A percentile compares a stretch with the other conserved stretches of the same genome.
phyloP scores from a whole-genome alignment of 2,329 filamentous ascomycete species.

The Cytospora chrysosperma region DNA sequence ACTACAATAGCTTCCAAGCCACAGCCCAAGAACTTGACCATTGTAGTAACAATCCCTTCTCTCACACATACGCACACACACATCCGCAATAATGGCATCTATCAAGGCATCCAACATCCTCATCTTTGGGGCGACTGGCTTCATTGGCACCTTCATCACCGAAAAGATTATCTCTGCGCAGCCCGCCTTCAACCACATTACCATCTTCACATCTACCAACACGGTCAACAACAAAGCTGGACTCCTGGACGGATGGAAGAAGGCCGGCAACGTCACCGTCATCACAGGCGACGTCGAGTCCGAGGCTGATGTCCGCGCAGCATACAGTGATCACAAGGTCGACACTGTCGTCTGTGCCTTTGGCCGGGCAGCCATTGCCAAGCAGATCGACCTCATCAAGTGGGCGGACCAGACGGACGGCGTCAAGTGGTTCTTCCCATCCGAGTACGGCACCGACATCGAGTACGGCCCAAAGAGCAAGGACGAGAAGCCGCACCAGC shows the following conservation, averaged over 20 bases:
- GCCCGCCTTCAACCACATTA: conserved; percentile 35
- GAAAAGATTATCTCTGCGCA: conserved; percentile 37
- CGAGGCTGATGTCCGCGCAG: conserved; percentile 51
- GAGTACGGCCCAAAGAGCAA: conserved; percentile 59
- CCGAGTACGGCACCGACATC: conserved; percentile 66
- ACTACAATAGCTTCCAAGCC: too few species aligned
- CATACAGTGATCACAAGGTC: conserved; percentile 54
- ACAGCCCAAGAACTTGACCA: too few species aligned
- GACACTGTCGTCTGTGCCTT: conserved; percentile 67
- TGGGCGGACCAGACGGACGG: conserved; percentile 53
- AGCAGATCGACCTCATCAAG: conserved; percentile 61
- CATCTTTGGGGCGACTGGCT: conserved; percentile 42
- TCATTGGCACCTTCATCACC: conserved; percentile 43
- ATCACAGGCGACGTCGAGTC: conserved; percentile 55
- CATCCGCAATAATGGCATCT: conserved; percentile 21
- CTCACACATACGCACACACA: too few species aligned
- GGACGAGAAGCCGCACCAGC: conserved; percentile 65
- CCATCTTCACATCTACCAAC: conserved; percentile 45
- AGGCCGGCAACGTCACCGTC: conserved; percentile 51
- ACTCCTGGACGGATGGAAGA: conserved; percentile 43
- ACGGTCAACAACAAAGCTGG: conserved; percentile 50
- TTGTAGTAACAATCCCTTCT: too few species aligned
- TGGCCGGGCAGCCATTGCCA: conserved; percentile 59
- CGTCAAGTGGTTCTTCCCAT: conserved; percentile 65
- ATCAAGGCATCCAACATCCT: conserved; percentile 32